Evolutionary conservation across 257 asterid species (phyloP).

Genomic region (Salvia splendens): DNA sequence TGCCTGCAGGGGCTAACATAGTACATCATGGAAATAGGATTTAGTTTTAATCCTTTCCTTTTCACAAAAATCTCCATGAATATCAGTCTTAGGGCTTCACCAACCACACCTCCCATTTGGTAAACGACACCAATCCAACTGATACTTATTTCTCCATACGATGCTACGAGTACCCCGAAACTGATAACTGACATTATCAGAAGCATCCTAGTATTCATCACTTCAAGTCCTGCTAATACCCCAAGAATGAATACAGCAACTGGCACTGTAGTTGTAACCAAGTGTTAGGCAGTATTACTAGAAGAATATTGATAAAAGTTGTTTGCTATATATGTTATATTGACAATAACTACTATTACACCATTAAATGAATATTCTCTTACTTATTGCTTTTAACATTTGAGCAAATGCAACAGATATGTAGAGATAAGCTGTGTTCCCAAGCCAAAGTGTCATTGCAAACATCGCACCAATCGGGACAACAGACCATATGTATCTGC

Average conservation of each 20-base stretch:
- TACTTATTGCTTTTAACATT: slow-evolving; percentile 94
- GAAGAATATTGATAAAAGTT: slow-evolving; percentile 9
- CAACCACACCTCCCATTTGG: slow-evolving; percentile 99
- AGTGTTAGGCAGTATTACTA: slow-evolving; percentile 19
- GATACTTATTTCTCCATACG: slow-evolving; percentile 89
- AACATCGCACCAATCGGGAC: slow-evolving; percentile 97
- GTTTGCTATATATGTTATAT: slow-evolving; percentile 1
- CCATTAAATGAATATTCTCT: slow-evolving; percentile 1
- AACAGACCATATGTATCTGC: slow-evolving; percentile 81
- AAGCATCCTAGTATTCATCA: slow-evolving; percentile 91
- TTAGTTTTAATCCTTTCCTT: slow-evolving; percentile 86
- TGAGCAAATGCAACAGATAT: slow-evolving; percentile 98
- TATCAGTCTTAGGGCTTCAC: slow-evolving; percentile 94
- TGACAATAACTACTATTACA: slow-evolving; percentile 16
- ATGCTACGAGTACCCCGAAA: slow-evolving; percentile 90
- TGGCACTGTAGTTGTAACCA: slow-evolving; percentile 73
- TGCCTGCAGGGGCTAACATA: slow-evolving; percentile 99
- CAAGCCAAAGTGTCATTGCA: slow-evolving; percentile 99
- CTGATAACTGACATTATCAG: slow-evolving; percentile 93
- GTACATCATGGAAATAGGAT: slow-evolving; percentile 95
- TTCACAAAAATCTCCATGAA: slow-evolving; percentile 95
- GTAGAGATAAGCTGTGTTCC: slow-evolving; percentile 98
- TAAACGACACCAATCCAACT: slow-evolving; percentile 96
- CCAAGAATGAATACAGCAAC: slow-evolving; percentile 98
- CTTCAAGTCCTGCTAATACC: slow-evolving; percentile 91